Percentiles rank a stretch among this genome's conserved stretches.
phyloP scores from a whole-genome alignment of 2,329 filamentous ascomycete species.

The Juglanconis oblonga region DNA sequence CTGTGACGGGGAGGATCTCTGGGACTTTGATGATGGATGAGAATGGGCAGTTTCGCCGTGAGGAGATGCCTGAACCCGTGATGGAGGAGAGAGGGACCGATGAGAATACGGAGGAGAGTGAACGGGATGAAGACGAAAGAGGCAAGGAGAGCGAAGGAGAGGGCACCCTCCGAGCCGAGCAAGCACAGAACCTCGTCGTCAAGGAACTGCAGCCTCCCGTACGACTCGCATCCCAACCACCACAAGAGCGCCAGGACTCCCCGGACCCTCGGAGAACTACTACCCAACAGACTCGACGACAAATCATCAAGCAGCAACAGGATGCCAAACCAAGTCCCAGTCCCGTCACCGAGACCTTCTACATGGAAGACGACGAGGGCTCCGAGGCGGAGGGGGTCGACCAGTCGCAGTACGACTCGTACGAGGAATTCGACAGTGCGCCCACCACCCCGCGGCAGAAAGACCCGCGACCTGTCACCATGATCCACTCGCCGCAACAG shows the following conservation, averaged over 20 bases:
- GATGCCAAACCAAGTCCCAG: slow-evolving; percentile 5
- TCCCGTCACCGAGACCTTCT: slow-evolving; percentile 16
- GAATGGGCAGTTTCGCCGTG: slow-evolving; percentile 11
- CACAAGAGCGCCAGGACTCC: not conserved
- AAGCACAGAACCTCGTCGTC: slow-evolving; percentile 13
- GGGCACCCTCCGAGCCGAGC: slow-evolving; percentile 11
- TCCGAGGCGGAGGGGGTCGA: slow-evolving; percentile 12
- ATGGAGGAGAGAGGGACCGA: slow-evolving; percentile 7
- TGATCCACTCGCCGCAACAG: slow-evolving; percentile 12
- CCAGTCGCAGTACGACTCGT: slow-evolving; percentile 12
- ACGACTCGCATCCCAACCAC: not conserved
- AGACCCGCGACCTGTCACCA: not conserved
- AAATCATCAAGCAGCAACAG: not conserved
- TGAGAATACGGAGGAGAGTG: slow-evolving; percentile 1
- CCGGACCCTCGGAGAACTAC: not conserved
- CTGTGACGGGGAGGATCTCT: not conserved
- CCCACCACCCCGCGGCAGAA: slow-evolving; percentile 12
- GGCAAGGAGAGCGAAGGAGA: slow-evolving; percentile 5
- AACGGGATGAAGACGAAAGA: slow-evolving; percentile 2
- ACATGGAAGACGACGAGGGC: slow-evolving; percentile 16
- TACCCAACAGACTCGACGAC: not conserved
- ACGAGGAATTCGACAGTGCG: slow-evolving; percentile 11
- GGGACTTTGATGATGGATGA: not conserved
- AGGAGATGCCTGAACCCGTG: slow-evolving; percentile 7
- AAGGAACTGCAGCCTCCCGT: not conserved